Conservation (phyloP, 1,284 basidiomycete species). For the Polyporus tsugae region DNA sequence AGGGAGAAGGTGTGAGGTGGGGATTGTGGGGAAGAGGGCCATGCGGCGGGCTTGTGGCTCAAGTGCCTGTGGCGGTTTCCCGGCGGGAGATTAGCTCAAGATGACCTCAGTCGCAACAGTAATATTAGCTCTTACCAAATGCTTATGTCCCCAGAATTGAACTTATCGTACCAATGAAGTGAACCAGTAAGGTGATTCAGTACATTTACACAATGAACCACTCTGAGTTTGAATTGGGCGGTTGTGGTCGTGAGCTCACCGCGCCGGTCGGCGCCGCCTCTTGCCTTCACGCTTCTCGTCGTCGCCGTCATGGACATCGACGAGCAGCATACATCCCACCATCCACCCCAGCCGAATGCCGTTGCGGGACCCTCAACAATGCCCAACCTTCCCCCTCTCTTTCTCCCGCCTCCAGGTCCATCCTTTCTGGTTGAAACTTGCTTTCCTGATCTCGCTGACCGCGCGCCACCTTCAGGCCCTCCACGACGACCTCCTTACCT, state of each 20-base stretch:
- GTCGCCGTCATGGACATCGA: slow-evolving; percentile 42
- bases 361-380: slow-evolving; percentile 46
- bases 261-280: slow-evolving; percentile 14
- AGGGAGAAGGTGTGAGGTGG: slow-evolving; percentile 14
- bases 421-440: slow-evolving; percentile 12
- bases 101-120: slow-evolving; percentile 27
- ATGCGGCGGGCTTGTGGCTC: slow-evolving; percentile 10
- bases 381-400: slow-evolving; percentile 39
- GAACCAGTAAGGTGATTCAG: not conserved
- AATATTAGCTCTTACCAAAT: not conserved
- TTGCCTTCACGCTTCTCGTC: slow-evolving; percentile 33
- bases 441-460: slow-evolving; percentile 31
- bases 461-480: slow-evolving; percentile 45
- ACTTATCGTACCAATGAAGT: not conserved
- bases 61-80: slow-evolving; percentile 14
- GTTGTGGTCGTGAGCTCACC: slow-evolving; percentile 30
- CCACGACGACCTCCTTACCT: slow-evolving; percentile 59
- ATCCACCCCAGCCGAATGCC: slow-evolving; percentile 40
- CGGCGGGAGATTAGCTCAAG: slow-evolving; percentile 24
- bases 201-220: slow-evolving; percentile 11
- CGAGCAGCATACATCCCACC: slow-evolving; percentile 31
- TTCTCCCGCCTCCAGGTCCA: slow-evolving; percentile 45
- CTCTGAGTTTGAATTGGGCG: slow-evolving; percentile 30
- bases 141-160: not conserved
- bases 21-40: slow-evolving; percentile 5